These are phyloP conservation scores for Camellia oleifera DNA, from an alignment of 179 eudicot species.

Conservation along the genomic window DNA sequence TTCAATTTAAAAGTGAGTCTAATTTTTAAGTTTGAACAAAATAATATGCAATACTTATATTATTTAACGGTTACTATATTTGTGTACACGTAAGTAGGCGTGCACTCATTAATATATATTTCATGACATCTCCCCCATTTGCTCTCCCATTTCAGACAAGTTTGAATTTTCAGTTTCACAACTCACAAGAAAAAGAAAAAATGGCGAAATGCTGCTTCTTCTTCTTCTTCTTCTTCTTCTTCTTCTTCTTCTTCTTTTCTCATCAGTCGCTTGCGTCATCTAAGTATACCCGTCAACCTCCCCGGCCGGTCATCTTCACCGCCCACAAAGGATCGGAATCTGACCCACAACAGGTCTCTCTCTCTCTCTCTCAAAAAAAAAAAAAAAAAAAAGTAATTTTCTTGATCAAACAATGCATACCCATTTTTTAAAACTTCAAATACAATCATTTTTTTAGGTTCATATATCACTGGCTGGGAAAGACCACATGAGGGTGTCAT, in stretches of 20 bases:
- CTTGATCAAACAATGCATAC: too few species aligned
- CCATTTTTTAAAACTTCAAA: too few species aligned
- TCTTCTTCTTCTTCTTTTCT: neutral
- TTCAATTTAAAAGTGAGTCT: too few species aligned
- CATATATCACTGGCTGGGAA: slow-evolving; percentile 75
- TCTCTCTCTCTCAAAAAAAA: slow-evolving; percentile 4
- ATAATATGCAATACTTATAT: too few species aligned
- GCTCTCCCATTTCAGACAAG: neutral
- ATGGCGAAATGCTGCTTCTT: slow-evolving; percentile 12
- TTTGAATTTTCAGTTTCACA: neutral
- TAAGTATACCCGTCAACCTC: slow-evolving; percentile 17
- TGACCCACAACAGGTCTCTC: slow-evolving; percentile 18
- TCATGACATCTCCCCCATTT: too few species aligned
- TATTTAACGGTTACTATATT: too few species aligned
- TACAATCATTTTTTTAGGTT: slow-evolving; percentile 37
- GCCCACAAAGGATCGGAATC: slow-evolving; percentile 6
- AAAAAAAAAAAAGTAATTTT: too few species aligned
- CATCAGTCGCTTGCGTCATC: neutral
- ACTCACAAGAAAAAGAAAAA: neutral
- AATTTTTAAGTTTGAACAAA: too few species aligned
- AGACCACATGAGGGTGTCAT: slow-evolving; percentile 62
- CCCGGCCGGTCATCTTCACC: slow-evolving; percentile 10
- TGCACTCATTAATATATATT: too few species aligned
- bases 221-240: neutral
- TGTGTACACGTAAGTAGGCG: too few species aligned